These are phyloP conservation scores for Talinum fruticosum DNA, from an alignment of 148 eudicot species.

Conservation along the genomic window DNA sequence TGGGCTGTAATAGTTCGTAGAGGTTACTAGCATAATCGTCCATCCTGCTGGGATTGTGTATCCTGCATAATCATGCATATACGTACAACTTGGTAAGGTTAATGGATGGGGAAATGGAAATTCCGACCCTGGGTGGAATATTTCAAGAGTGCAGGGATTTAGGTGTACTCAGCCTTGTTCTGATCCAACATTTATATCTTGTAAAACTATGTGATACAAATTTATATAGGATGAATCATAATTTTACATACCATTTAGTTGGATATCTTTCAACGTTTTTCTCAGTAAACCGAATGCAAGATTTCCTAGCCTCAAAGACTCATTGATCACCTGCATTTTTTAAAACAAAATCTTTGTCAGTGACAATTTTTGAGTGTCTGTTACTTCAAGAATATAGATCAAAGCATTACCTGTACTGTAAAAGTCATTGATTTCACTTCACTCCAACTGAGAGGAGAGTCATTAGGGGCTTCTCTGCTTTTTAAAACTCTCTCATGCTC, in stretches of 20 bases:
- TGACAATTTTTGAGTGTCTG: not conserved
- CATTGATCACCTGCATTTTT: constrained; percentile 51
- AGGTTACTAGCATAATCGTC: constrained; percentile 41
- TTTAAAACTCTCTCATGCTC: too few relatives aligned
- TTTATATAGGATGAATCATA: too few relatives aligned
- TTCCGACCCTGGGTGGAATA: not conserved
- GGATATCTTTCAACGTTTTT: constrained; percentile 41
- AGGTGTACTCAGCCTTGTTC: not conserved
- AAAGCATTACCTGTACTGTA: too few relatives aligned
- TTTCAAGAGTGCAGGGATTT: too few relatives aligned
- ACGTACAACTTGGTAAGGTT: not conserved
- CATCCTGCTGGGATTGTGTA: constrained; percentile 52
- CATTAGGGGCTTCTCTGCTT: too few relatives aligned
- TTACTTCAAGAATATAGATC: too few relatives aligned
- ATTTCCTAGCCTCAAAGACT: constrained; percentile 49
- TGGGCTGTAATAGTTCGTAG: constrained; percentile 32
- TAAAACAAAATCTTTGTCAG: too few relatives aligned
- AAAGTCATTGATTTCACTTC: too few relatives aligned
- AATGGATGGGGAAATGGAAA: too few relatives aligned
- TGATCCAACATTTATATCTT: too few relatives aligned
- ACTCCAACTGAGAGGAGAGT: too few relatives aligned
- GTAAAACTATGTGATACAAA: not conserved
- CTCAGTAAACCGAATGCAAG: constrained; percentile 46
- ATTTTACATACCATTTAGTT: constrained; percentile 35
- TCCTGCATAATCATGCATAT: constrained; percentile 24